These are phyloP conservation scores for Aspergillus mulundensis DNA, from an alignment of 495 filamentous ascomycete genomes.

Conservation along the genomic window DNA sequence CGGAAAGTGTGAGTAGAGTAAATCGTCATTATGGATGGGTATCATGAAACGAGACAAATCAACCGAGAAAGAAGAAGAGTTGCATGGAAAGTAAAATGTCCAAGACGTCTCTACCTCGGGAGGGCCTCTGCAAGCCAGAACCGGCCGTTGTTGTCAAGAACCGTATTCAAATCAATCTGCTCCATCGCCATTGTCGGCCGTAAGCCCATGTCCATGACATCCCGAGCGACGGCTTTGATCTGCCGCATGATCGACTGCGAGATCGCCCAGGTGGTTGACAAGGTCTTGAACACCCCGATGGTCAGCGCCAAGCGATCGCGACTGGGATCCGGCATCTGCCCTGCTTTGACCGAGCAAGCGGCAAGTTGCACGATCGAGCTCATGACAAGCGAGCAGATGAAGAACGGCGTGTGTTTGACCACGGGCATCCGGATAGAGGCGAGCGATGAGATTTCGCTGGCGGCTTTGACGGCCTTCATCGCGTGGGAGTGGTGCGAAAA, in stretches of 20 bases:
- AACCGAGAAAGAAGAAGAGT: background rate
- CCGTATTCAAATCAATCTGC: conserved; percentile 35
- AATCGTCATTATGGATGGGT: background rate
- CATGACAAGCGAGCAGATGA: conserved; percentile 72
- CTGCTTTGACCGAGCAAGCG: conserved; percentile 65
- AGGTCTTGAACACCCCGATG: conserved; percentile 73
- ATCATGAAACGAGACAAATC: background rate
- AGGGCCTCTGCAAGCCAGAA: conserved; percentile 31
- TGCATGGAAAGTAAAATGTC: background rate
- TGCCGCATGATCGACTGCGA: conserved; percentile 69
- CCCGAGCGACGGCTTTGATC: conserved; percentile 53
- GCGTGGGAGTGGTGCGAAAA: conserved; percentile 62
- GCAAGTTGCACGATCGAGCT: conserved; percentile 56
- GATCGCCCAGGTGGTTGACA: conserved; percentile 73
- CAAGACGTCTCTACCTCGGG: background rate
- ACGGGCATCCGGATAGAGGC: conserved; percentile 72
- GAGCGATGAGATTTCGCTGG: conserved; percentile 71
- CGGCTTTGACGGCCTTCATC: conserved; percentile 72
- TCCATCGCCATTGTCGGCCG: conserved; percentile 43
- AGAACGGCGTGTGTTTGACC: conserved; percentile 78
- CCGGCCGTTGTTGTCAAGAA: conserved; percentile 35
- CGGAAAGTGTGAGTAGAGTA: background rate
- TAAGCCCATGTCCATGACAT: conserved; percentile 44
- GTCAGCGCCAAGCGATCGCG: conserved; percentile 77
- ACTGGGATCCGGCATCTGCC: conserved; percentile 63